phyloP scores from a whole-genome alignment of 306 rosid species.

The Casuarina glauca region DNA sequence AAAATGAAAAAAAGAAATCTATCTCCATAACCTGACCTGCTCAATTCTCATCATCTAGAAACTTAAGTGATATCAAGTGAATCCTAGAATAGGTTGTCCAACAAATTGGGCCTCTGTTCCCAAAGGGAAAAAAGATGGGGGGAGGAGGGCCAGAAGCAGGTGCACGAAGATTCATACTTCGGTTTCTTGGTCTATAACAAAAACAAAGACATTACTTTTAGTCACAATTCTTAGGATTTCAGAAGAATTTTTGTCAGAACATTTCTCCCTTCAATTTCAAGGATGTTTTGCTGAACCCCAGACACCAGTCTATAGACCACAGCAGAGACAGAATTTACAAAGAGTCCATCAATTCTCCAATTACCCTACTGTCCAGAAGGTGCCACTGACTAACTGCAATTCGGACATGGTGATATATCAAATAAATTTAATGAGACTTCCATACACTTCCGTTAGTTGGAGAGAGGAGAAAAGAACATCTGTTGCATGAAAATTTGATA shows the following conservation, averaged over 20 bases:
- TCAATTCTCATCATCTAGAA: not conserved
- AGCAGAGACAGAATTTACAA: not conserved
- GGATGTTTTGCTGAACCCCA: constrained; percentile 1
- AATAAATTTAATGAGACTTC: not conserved
- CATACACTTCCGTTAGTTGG: not conserved
- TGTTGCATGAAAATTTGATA: not conserved
- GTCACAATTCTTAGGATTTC: not conserved
- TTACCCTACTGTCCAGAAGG: not conserved
- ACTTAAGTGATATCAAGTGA: not conserved
- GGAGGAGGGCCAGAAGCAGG: not conserved
- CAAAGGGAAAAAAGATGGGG: not conserved
- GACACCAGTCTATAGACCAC: not conserved
- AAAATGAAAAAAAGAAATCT: not conserved
- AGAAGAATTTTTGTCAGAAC: not conserved
- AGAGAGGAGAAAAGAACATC: not conserved
- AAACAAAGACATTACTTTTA: not conserved
- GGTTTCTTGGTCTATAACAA: not conserved
- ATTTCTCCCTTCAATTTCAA: not conserved
- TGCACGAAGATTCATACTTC: not conserved
- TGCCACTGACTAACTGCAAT: not conserved
- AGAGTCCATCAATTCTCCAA: not conserved
- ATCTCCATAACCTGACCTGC: not conserved
- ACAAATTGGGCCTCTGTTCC: not conserved
- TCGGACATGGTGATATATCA: not conserved
- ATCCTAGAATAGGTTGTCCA: not conserved